Percentiles rank a stretch among this genome's conserved stretches.
phyloP scores from a whole-genome alignment of 108 stramenopile species.

The Nitzschia palea region DNA sequence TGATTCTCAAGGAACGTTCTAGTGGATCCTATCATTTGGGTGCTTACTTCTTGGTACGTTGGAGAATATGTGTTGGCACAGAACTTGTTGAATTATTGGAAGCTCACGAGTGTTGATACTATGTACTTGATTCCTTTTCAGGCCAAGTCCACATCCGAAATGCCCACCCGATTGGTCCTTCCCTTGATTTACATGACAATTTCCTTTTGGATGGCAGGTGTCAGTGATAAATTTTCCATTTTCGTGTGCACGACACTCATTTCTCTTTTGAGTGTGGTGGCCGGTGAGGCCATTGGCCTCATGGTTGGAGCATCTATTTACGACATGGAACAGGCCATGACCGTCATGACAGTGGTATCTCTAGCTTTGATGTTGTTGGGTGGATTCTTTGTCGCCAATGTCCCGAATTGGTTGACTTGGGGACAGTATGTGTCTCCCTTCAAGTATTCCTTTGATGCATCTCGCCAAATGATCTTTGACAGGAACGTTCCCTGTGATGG shows the following conservation, averaged over 20 bases:
- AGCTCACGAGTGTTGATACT: constrained; percentile 51
- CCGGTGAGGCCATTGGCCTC: constrained; percentile 72
- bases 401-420: constrained; percentile 58
- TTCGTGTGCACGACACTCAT: constrained; percentile 51
- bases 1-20: constrained; percentile 72
- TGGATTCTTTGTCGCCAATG: constrained; percentile 68
- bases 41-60: constrained; percentile 77
- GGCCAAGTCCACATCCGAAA: constrained; percentile 67
- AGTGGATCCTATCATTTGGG: constrained; percentile 63
- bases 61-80: too few species aligned
- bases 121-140: constrained; percentile 22
- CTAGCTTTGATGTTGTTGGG: constrained; percentile 61
- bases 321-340: constrained; percentile 58
- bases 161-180: constrained; percentile 51
- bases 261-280: constrained; percentile 55
- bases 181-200: constrained; percentile 65
- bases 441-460: constrained; percentile 65
- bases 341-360: constrained; percentile 53
- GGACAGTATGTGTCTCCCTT: constrained; percentile 59
- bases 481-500: constrained; percentile 63
- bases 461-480: constrained; percentile 58
- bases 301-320: constrained; percentile 64
- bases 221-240: constrained; percentile 39
- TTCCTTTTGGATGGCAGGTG: constrained; percentile 69
- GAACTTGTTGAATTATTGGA: too few species aligned